Base-by-base conservation (phyloP, 2,329 filamentous ascomycete genomes). In the Aspergillus novoparasiticus region DNA sequence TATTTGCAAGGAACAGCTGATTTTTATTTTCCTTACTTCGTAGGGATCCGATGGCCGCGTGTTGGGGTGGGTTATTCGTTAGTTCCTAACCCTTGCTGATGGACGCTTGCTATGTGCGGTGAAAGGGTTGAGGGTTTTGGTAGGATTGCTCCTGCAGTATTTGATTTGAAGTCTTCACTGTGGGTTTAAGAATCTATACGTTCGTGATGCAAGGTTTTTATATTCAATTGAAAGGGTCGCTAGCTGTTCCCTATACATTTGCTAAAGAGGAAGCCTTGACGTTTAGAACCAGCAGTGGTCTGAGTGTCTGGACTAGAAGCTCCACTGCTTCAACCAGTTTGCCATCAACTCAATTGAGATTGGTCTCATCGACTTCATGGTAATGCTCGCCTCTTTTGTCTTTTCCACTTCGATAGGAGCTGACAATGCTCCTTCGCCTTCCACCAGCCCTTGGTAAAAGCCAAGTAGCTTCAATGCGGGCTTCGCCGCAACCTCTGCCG, bases 381-480 rank as follows among this genome's bases (percentile, higher is more conserved):
- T 82, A 48, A 71, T 69, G 65, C 83, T 84, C 19, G 74, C 72
- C 39, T 68, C 68, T 43, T 72, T 74, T 1, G 82, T 82, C 21
- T 75, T 73, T 45, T 67, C 71, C 70, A 80, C 80, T 10, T 81
- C 80, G 57, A 83, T 78, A 14, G 75, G 69, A 6, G 80, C 72
- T 1, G 77, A 73, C 16, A 57, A 61, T 11, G 67, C 69, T n/a
- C 64, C 73, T 5, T 75, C 75, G 0, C 60, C 72, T 1, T 53
- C 60, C 5, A 70, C 70, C 69, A 80, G 73, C 2, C 68, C 73
- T 58, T 72, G 72, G 66, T 84, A 86, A 28, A 82, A 81, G 57
- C 84, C 83, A 1, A 86, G 66, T 51, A 87, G 72, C 76, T 86
- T 86, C 46, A 85, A 66, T 10, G 79, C 83, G 0, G 83, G 83